Evolutionary conservation across 106 monocot species (phyloP).

Genomic region (Dendrobium officinale): DNA sequence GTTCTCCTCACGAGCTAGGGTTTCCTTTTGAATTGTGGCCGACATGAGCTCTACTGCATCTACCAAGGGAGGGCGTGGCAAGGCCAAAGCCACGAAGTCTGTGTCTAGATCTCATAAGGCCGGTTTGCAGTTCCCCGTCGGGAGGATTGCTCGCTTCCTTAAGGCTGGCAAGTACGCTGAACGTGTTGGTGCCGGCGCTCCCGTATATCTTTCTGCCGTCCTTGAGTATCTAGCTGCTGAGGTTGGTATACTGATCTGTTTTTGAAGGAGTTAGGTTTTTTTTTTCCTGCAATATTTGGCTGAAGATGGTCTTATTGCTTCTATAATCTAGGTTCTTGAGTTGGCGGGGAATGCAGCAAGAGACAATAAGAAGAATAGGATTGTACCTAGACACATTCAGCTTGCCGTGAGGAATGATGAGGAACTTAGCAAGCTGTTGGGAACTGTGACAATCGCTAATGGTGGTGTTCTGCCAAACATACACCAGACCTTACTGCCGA

Average conservation of each 20-base stretch:
- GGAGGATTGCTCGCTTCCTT: constrained; percentile 55
- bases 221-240: constrained; percentile 43
- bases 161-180: constrained; percentile 55
- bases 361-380: constrained; percentile 64
- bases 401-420: constrained; percentile 59
- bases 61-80: constrained; percentile 39
- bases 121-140: constrained; percentile 65
- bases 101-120: constrained; percentile 46
- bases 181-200: constrained; percentile 53
- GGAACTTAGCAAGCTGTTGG: constrained; percentile 52
- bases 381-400: constrained; percentile 53
- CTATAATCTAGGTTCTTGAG: constrained; percentile 23
- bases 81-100: constrained; percentile 28
- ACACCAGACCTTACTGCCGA: constrained; percentile 38
- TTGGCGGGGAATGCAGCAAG: constrained; percentile 62
- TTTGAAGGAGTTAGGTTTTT: neutral
- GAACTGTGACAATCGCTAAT: constrained; percentile 38
- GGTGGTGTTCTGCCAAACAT: constrained; percentile 61
- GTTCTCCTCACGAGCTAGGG: neutral
- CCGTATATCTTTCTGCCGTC: constrained; percentile 35
- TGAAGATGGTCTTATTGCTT: neutral
- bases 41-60: constrained; percentile 21
- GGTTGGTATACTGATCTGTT: neutral
- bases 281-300: neutral
- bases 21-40: neutral